Base-by-base conservation (phyloP, 257 asterid species). In the Rubia yunnanensis region DNA sequence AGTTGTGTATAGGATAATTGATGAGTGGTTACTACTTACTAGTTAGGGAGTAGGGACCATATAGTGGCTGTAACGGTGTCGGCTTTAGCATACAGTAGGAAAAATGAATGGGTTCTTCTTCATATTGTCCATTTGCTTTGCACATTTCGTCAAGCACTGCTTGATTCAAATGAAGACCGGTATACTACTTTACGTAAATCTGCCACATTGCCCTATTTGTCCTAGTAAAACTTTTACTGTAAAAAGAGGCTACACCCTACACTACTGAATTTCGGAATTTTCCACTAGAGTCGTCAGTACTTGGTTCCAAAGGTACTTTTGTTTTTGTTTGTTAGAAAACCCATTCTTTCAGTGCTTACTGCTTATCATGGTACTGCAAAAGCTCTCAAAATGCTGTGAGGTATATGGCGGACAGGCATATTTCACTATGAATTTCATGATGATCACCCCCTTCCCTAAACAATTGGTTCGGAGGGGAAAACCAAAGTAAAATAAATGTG, bases 131-230 rank as follows among this genome's bases (percentile, higher is more conserved):
- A 54, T 63, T 39, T 54, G 27, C 63, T 70, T 53, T 63, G 2
- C 67, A 8, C 23, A 63, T 70, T 30, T 53, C 59, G 64, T 63
- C 74, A 54, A 53, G 41, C 69, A 30, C 27, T 63, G 55, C 65
- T 54, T 20, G 69, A 70, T 63, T 53, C 36, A 24, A 44, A 30
- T 46, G 66, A 63, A 50, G 67, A 39, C 69, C 65, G 41, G 64
- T 24, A 54, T 20, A 55, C 10, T 20, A 55, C 10, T 55, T 64
- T 32, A 49, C 6, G 18, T 62, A 62, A 38, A 3, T 70, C 55
- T 36, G 63, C 56, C 68, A 48, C 39, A 56, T 34, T 60, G 39
- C n/a, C 24, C 6, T 18, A 17, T 18, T 35, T 17, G 36, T 46
- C 23, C 27, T 39, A 32, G 36, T 8, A 62, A 44, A 44, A 44